These are phyloP conservation scores for Corynespora cassiicola DNA, from an alignment of 2,329 filamentous ascomycete genomes.

Conservation along the genomic window DNA sequence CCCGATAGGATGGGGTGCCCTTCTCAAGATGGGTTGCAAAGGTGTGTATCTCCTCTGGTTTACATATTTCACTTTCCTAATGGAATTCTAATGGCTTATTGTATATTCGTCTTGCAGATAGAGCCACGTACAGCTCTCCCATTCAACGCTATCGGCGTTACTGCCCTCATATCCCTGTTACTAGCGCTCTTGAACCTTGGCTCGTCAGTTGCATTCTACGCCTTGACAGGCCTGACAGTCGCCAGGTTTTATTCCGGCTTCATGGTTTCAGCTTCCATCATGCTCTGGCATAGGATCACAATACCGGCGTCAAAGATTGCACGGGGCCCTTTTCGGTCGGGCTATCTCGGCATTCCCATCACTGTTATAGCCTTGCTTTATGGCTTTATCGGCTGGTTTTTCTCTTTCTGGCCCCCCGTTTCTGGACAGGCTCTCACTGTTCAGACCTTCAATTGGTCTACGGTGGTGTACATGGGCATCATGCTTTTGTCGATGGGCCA, in stretches of 20 bases:
- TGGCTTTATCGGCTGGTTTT: conserved; percentile 10
- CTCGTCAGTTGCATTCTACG: conserved; percentile 27
- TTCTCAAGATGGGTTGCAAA: conserved; percentile 19
- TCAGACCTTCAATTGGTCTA: conserved; percentile 19
- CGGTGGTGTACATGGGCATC: conserved; percentile 14
- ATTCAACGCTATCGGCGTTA: conserved; percentile 51
- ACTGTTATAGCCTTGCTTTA: conserved; percentile 10
- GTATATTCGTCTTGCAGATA: no score
- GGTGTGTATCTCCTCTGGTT: not conserved
- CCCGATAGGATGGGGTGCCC: conserved; percentile 43
- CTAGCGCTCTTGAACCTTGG: conserved; percentile 56
- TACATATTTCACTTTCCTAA: not conserved
- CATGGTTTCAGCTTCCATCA: conserved; percentile 10
- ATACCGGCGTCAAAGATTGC: conserved; percentile 5
- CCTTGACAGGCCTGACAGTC: conserved; percentile 11
- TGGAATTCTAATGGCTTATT: conserved; percentile 6
- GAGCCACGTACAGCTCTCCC: conserved; percentile 25
- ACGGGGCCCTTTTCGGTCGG: conserved; percentile 15
- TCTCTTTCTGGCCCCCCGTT: conserved; percentile 13
- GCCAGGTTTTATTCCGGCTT: conserved; percentile 15
- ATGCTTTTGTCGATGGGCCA: conserved; percentile 11
- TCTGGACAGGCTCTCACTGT: not conserved
- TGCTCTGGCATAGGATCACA: conserved; percentile 11
- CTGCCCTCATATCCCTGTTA: conserved; percentile 45
- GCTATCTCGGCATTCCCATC: conserved; percentile 9